phyloP scores from a whole-genome alignment of 179 eudicot species.

The Pouteria campechiana region DNA sequence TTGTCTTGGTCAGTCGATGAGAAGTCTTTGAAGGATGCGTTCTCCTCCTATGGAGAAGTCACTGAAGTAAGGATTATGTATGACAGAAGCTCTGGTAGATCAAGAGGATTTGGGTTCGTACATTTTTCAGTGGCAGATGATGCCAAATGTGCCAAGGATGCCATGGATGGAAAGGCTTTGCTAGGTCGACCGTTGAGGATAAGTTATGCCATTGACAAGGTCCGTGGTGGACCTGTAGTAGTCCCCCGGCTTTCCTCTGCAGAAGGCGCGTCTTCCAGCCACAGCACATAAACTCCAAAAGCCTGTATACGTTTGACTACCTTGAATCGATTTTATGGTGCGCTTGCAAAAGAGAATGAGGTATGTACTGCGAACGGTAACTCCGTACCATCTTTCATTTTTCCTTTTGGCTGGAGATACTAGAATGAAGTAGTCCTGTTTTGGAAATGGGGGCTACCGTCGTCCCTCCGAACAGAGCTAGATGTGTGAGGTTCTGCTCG shows the following conservation, averaged over 20 bases:
- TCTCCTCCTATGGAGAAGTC: slow-evolving; percentile 61
- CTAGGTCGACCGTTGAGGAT: slow-evolving; percentile 77
- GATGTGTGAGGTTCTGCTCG: too few species aligned
- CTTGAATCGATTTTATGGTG: too few species aligned
- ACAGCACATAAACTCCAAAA: too few species aligned
- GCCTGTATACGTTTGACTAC: too few species aligned
- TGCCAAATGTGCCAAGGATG: slow-evolving; percentile 61
- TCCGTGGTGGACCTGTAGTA: slow-evolving; percentile 57
- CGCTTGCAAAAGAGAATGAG: too few species aligned
- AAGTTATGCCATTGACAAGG: slow-evolving; percentile 62
- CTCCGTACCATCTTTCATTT: too few species aligned
- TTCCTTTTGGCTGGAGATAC: too few species aligned
- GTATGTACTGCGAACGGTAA: too few species aligned
- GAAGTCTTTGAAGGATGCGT: slow-evolving; percentile 56
- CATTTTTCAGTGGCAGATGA: slow-evolving; percentile 47
- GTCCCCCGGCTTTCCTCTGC: slow-evolving; percentile 63
- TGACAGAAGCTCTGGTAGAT: slow-evolving; percentile 62
- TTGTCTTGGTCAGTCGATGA: slow-evolving; percentile 81
- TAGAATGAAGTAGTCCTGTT: too few species aligned
- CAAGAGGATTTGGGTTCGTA: slow-evolving; percentile 94
- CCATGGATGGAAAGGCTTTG: slow-evolving; percentile 83
- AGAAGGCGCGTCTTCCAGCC: too few species aligned
- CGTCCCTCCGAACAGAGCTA: too few species aligned
- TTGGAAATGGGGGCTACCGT: too few species aligned
- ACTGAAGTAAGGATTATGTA: slow-evolving; percentile 86